Base-by-base conservation (phyloP, 495 filamentous ascomycete genomes). In the Penicillium arizonense region DNA sequence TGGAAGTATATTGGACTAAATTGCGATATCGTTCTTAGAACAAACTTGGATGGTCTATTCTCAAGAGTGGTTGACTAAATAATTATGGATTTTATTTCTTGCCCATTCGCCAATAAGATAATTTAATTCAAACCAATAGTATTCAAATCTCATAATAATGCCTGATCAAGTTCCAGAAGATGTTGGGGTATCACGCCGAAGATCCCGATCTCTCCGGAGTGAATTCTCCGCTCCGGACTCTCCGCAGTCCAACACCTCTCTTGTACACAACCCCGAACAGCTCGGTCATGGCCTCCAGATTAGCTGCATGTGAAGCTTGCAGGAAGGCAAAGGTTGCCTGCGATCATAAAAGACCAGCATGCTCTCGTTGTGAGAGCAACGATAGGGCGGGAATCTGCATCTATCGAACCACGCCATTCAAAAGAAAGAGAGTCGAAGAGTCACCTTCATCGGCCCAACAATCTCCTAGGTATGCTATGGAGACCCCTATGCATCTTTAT, bases 241-340 rank as follows among this genome's bases (percentile, higher is more conserved):
- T 39, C 56, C 61, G 55, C 28, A 37, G 48, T 23, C 56, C 53
- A 46, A 52, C 55, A 16, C 37, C 33, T 47, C 37, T n/a, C 41
- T 23, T 38, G 7, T 11, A 46, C 59, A 48, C 48, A 53, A 16
- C n/a, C 37, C 10, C 34, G 43, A 40, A 18, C 18, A 18, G 47
- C 37, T 49, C 6, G 13, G 18, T 21, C 33, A 65, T 68, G 67
- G 46, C 59, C 13, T 64, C 64, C 21, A 53, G 68, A 46, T 40
- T 61, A 37, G 60, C 68, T 21, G 68, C 68, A 32, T 75, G 73
- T 50, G 72, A 76, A 49, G 58, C 69, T 9, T 76, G 73, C 52
- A 61, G 73, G 16, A 64, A 69, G 37, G 63, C 73, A 13, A 76
- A 76, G 38, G 58, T 73, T 0, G 70, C 72, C 39, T 76, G 73